Conservation (phyloP, 306 rosid species). For the Pyrus betulifolia region DNA sequence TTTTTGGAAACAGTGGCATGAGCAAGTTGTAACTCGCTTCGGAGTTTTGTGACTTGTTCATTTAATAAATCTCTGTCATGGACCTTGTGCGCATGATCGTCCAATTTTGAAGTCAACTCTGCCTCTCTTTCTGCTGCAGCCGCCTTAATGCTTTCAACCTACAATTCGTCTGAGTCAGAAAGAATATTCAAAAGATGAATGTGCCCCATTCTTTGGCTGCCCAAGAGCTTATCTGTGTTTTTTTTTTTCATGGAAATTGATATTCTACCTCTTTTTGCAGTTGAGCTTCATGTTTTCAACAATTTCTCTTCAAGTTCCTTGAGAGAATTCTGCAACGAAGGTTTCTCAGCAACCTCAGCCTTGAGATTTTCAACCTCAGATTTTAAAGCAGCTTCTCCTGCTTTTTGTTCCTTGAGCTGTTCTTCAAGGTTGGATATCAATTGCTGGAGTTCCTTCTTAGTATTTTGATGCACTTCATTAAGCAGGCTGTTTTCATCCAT, state of each 20-base stretch:
- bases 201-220: neutral
- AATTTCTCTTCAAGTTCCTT: constrained; percentile 58
- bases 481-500: constrained; percentile 74
- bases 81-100: constrained; percentile 40
- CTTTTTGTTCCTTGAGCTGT: constrained; percentile 54
- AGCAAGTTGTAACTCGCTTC: constrained; percentile 57
- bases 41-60: constrained; percentile 56
- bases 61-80: constrained; percentile 45
- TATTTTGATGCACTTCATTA: constrained; percentile 54
- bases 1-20: constrained; percentile 41
- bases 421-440: constrained; percentile 57
- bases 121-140: constrained; percentile 58
- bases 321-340: constrained; percentile 44
- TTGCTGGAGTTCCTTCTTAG: constrained; percentile 67
- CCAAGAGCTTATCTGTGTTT: neutral
- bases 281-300: constrained; percentile 49
- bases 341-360: constrained; percentile 54
- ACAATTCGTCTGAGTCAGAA: constrained; percentile 19
- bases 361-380: constrained; percentile 59
- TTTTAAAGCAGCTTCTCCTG: constrained; percentile 47
- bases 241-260: neutral
- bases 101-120: constrained; percentile 53
- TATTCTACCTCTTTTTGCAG: constrained; percentile 60
- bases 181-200: neutral
- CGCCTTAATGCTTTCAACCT: constrained; percentile 55